These are phyloP conservation scores for Phytophthora fragariaefolia DNA, from an alignment of 352 stramenopile genomes.

Conservation along the genomic window DNA sequence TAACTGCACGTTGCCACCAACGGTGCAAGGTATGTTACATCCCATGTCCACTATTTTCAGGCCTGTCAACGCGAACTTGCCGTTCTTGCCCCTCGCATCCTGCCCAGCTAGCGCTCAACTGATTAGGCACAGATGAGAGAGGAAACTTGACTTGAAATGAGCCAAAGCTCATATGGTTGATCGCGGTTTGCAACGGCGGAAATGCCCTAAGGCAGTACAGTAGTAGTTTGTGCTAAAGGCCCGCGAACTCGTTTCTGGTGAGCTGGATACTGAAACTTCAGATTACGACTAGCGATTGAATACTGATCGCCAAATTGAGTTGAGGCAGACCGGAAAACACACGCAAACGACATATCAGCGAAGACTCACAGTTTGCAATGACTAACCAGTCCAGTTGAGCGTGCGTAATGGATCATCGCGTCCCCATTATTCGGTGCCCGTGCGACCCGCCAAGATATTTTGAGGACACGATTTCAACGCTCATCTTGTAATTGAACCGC, in stretches of 20 bases:
- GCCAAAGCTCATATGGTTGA: constrained; percentile 13
- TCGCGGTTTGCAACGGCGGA: constrained; percentile 11
- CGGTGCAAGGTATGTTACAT: background rate
- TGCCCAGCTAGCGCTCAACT: background rate
- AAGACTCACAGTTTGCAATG: background rate
- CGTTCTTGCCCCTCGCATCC: background rate
- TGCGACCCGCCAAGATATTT: background rate
- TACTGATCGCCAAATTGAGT: background rate
- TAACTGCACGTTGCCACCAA: no score
- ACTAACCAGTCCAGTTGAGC: background rate
- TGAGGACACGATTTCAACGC: background rate
- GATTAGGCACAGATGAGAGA: background rate
- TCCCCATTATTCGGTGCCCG: background rate
- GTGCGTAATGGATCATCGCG: background rate
- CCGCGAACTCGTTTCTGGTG: background rate
- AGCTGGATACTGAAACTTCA: background rate
- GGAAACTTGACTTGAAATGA: background rate
- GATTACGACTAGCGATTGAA: background rate
- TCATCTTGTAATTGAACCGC: no score
- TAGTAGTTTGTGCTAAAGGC: background rate
- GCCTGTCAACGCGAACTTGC: background rate
- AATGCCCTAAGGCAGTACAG: background rate
- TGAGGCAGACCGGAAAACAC: background rate
- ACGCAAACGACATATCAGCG: background rate
- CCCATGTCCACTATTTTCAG: background rate